Evolutionary conservation across 495 filamentous ascomycete genomes (phyloP), one percentile per base, ranked within the genome.

Genomic region (Platismatia glauca): DNA sequence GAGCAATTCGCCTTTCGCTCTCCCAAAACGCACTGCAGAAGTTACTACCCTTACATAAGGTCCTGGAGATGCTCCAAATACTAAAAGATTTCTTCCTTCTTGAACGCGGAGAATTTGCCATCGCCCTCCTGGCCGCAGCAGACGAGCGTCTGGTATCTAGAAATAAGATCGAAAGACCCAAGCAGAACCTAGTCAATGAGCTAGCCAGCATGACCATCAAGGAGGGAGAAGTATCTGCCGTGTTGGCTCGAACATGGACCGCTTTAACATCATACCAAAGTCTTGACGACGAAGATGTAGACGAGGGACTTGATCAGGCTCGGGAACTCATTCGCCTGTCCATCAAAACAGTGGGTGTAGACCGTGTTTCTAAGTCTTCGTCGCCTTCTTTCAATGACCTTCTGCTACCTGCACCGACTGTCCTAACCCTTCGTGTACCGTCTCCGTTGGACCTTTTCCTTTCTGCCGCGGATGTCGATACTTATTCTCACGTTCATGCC

Each of bases 361-460:
- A 46, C 27, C 31, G 43, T 31, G 41, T 22, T 8, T 18, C 27
- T 24, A 56, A 62, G 57, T 20, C 31, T 12, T 33, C 57, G 4
- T 33, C 38, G 46, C 72, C 78, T 33, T 71, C 71, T 0, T 98
- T 97, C 71, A 82, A 84, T 34, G 91, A 95, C 65, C 77, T 96
- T 0, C 77, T 97, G 1, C 87, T 97, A 59, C 91, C 92, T 15
- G 82, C 83, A 2, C 83, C 92, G 0, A 88, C 88, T 31, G 71
- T 74, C 1, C 75, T 98, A 38, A 87, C 83, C 2, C 77, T 93
- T 31, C 81, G 87, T 57, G 82, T 96, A 15, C 84, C 81, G 5
- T 86, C 90, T 7, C 92, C 94, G 0, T 72, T 97, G 1, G 93
- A 97, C 66, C 77, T 98, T 2, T 95, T 98, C 69, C 82, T 98